Conservation (phyloP, 2,329 filamentous ascomycete species). For the Colletotrichum sp. region DNA sequence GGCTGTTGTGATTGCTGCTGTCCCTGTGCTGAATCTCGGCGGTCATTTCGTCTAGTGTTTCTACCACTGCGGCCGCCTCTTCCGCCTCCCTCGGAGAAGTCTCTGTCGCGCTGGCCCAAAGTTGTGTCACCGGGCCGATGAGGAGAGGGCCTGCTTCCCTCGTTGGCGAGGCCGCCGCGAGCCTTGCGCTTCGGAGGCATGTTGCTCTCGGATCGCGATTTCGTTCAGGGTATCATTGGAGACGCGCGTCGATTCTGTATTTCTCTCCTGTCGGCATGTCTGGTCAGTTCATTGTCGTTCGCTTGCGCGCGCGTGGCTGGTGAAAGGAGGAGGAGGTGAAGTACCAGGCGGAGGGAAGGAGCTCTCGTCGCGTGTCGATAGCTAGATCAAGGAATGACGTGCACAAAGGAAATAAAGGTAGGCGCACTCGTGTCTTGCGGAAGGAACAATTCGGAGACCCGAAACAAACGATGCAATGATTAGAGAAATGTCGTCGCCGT, state of each 20-base stretch:
- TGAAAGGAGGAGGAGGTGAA: neutral
- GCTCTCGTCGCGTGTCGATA: constrained; percentile 21
- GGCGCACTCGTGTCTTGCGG: neutral
- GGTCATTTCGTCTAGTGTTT: constrained; percentile 51
- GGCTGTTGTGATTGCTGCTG: constrained; percentile 20
- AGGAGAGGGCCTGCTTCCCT: constrained; percentile 62
- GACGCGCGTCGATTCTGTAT: neutral
- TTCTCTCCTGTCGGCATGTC: neutral
- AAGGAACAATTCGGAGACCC: neutral
- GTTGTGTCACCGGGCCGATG: constrained; percentile 64
- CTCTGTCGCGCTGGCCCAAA: constrained; percentile 63
- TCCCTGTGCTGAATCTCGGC: constrained; percentile 56
- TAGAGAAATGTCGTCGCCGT: neutral
- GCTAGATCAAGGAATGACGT: neutral
- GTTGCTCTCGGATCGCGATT: constrained; percentile 24
- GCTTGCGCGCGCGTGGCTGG: neutral
- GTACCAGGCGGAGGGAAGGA: constrained; percentile 3
- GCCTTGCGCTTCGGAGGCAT: constrained; percentile 69
- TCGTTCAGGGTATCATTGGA: constrained; percentile 24
- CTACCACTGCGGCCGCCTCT: constrained; percentile 50
- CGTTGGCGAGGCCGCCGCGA: constrained; percentile 53
- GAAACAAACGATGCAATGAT: neutral
- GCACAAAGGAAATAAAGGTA: neutral
- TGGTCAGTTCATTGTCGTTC: neutral
- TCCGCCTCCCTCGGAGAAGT: constrained; percentile 48